Evolutionary conservation across 352 stramenopile genomes (phyloP).

Genomic region (Phytophthora cajani): DNA sequence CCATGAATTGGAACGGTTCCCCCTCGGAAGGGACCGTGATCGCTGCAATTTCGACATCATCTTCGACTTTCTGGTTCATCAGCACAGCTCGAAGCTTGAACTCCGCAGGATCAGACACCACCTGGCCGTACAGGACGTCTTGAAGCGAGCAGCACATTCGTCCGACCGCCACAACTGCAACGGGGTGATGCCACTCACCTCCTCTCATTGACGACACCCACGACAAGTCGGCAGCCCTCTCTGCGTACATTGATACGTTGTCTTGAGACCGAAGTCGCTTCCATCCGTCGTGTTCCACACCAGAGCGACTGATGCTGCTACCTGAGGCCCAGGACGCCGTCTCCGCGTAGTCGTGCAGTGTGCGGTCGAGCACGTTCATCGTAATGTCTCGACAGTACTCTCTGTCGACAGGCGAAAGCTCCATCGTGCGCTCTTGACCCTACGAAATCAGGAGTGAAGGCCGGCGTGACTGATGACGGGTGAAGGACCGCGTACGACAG

Average conservation of each 20-base stretch:
- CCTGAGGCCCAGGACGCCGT: slow-evolving; percentile 22
- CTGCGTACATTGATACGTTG: slow-evolving; percentile 21
- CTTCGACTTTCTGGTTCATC: slow-evolving; percentile 14
- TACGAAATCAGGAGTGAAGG: slow-evolving; percentile 6
- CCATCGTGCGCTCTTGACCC: slow-evolving; percentile 1
- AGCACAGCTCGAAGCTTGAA: slow-evolving; percentile 25
- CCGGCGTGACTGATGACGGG: background rate
- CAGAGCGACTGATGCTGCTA: background rate
- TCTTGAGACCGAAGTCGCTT: slow-evolving; percentile 20
- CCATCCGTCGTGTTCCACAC: slow-evolving; percentile 21
- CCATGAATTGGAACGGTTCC: slow-evolving; percentile 29
- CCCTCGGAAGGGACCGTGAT: slow-evolving; percentile 6
- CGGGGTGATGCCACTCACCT: slow-evolving; percentile 13
- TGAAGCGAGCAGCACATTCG: slow-evolving; percentile 25
- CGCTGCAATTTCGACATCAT: slow-evolving; percentile 17
- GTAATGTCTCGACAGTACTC: slow-evolving; percentile 28
- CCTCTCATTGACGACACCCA: slow-evolving; percentile 10
- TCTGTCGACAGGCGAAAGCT: slow-evolving; percentile 13
- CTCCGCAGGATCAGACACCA: slow-evolving; percentile 19
- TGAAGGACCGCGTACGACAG: slow-evolving; percentile 11
- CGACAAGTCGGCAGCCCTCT: slow-evolving; percentile 7
- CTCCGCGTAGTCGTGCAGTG: slow-evolving; percentile 26
- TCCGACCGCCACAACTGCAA: slow-evolving; percentile 19
- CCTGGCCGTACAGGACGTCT: slow-evolving; percentile 14
- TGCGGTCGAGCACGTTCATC: slow-evolving; percentile 18